Percentiles rank a stretch among this genome's conserved stretches.
Evolutionary conservation across 2,329 filamentous ascomycete species (phyloP).

Genomic region (Scytalidium lignicola): DNA sequence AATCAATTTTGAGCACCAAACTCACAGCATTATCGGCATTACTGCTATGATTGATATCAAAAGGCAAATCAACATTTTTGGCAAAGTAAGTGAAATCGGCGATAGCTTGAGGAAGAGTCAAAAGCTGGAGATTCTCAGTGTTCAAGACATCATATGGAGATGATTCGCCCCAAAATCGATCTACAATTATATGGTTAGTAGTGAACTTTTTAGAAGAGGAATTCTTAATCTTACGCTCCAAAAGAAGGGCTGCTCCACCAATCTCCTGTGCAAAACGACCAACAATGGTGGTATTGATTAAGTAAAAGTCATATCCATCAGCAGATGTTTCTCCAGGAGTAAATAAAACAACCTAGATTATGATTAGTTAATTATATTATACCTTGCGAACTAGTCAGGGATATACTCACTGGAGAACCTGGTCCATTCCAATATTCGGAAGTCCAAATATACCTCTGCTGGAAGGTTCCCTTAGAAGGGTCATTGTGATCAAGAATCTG

Average conservation of each 20-base stretch:
- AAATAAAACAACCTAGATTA: slow-evolving; percentile 36
- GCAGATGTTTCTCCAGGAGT: slow-evolving; percentile 44
- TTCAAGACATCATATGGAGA: slow-evolving; percentile 42
- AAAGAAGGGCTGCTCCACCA: slow-evolving; percentile 42
- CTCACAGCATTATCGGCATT: slow-evolving; percentile 45
- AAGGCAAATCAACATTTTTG: slow-evolving; percentile 42
- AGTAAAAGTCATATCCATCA: slow-evolving; percentile 39
- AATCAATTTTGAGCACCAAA: background rate
- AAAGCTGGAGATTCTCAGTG: slow-evolving; percentile 44
- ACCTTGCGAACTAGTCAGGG: background rate
- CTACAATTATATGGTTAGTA: slow-evolving; percentile 17
- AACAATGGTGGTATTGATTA: slow-evolving; percentile 40
- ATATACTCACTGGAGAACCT: slow-evolving; percentile 39
- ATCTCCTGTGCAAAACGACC: slow-evolving; percentile 44
- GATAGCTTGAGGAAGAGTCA: slow-evolving; percentile 46
- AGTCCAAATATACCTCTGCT: slow-evolving; percentile 44
- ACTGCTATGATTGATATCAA: slow-evolving; percentile 38
- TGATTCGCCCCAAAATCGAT: slow-evolving; percentile 51
- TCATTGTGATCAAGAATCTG: slow-evolving; percentile 52
- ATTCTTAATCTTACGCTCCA: slow-evolving; percentile 38
- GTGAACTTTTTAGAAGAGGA: background rate
- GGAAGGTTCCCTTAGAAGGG: slow-evolving; percentile 44
- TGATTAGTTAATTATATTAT: background rate
- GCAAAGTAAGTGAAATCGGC: slow-evolving; percentile 49
- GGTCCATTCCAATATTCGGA: slow-evolving; percentile 43